Conservation (phyloP, 768 basidiomycete species). For the Coprinellus micaceus region DNA sequence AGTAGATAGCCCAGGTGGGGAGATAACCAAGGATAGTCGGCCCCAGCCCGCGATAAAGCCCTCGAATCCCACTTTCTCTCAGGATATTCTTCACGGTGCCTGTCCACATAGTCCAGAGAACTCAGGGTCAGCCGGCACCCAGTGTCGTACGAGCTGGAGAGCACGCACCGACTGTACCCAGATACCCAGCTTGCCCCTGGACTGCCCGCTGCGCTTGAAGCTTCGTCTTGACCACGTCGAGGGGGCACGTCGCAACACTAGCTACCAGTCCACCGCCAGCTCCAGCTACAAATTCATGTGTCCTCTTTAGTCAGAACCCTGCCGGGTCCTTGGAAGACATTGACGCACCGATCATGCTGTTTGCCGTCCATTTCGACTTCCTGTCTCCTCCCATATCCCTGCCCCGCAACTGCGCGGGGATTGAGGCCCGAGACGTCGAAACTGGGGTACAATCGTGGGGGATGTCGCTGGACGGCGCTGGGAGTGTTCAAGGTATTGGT, state of each 20-base stretch:
- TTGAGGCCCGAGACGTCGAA: conserved; percentile 20
- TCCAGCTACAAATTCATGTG: conserved; percentile 60
- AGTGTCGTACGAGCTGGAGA: not conserved
- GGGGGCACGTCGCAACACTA: conserved; percentile 90
- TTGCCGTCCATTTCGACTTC: conserved; percentile 59
- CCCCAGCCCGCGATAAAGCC: conserved; percentile 94
- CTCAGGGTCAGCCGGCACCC: no score
- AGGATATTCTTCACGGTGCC: conserved; percentile 40
- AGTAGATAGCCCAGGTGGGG: conserved; percentile 99
- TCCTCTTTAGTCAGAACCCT: no score
- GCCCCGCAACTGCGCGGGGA: conserved; percentile 60
- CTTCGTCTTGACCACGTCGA: conserved; percentile 97
- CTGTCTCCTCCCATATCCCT: conserved; percentile 58
- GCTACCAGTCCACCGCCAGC: conserved; percentile 93
- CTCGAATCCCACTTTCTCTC: conserved; percentile 74
- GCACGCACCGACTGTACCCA: conserved; percentile 68
- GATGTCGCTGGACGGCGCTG: conserved; percentile 15
- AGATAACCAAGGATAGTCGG: conserved; percentile 96
- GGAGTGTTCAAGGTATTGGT: not conserved
- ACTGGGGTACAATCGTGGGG: conserved; percentile 7
- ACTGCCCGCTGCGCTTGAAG: conserved; percentile 87
- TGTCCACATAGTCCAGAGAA: conserved; percentile 9
- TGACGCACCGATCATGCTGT: conserved; percentile 77
- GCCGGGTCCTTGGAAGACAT: not conserved
- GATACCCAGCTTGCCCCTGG: conserved; percentile 67